Conservation (phyloP, 176 grass and related monocot species). For the Stipa capillata region DNA sequence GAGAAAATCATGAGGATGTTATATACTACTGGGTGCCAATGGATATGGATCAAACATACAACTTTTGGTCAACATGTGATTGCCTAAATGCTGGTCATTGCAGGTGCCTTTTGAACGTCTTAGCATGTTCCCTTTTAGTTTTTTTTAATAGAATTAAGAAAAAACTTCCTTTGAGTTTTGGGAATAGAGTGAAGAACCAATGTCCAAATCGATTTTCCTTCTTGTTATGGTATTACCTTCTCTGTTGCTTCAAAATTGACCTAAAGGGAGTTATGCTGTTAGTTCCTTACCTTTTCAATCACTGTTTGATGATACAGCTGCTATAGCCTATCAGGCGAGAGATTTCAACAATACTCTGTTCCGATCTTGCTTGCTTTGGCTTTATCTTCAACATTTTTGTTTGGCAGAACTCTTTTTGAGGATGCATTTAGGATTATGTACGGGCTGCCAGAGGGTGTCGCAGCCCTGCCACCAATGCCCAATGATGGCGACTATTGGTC, state of each 20-base stretch:
- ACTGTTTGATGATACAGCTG: neutral
- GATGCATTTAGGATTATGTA: constrained; percentile 90
- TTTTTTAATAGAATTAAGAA: no score
- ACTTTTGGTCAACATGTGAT: constrained; percentile 90
- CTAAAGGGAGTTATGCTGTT: neutral
- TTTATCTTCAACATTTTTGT: constrained; percentile 28
- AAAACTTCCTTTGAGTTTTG: neutral
- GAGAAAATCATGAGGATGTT: constrained; percentile 62
- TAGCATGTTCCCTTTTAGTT: neutral
- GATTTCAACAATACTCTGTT: constrained; percentile 13
- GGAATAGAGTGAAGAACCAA: neutral
- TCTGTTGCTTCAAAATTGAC: neutral
- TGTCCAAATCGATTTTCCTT: neutral
- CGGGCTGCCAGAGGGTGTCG: constrained; percentile 45
- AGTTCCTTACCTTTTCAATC: neutral
- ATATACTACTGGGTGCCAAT: constrained; percentile 79
- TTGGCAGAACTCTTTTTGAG: constrained; percentile 60
- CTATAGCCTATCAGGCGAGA: neutral
- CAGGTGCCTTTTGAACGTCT: constrained; percentile 50
- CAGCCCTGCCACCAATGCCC: constrained; percentile 81
- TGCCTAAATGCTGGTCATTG: constrained; percentile 73
- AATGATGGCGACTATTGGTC: constrained; percentile 68
- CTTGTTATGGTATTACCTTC: neutral
- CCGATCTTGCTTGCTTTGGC: neutral
- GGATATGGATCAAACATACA: constrained; percentile 35